A percentile compares a stretch with the other conserved stretches of the same genome.
These are phyloP conservation scores for Monascus purpureus DNA, from an alignment of 495 filamentous ascomycete genomes.

Conservation along the genomic window DNA sequence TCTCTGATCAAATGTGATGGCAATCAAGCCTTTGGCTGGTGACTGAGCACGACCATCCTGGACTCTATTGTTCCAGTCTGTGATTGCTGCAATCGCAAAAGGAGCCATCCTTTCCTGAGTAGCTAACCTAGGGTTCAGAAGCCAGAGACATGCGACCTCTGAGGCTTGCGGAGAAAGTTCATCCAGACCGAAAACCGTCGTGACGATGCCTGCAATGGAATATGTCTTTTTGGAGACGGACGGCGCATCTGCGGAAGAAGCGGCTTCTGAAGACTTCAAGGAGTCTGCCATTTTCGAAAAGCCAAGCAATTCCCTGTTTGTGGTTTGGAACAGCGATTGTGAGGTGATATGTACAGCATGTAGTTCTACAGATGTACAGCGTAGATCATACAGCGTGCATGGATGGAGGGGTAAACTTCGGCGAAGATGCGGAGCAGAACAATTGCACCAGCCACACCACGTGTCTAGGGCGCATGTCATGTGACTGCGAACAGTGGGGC, in stretches of 20 bases:
- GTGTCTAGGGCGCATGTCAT: too few species aligned
- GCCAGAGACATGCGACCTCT: constrained; percentile 64
- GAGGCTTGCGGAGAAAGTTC: constrained; percentile 42
- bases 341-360: too few species aligned
- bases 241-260: constrained; percentile 13
- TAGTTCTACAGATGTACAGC: too few species aligned
- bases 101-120: constrained; percentile 56
- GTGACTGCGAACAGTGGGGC: too few species aligned
- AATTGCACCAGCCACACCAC: too few species aligned
- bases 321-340: too few species aligned
- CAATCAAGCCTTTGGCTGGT: constrained; percentile 47
- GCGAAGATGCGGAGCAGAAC: too few species aligned
- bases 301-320: too few species aligned
- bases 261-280: constrained; percentile 16
- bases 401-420: too few species aligned
- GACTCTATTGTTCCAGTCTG: constrained; percentile 39
- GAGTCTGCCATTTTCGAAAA: constrained; percentile 29
- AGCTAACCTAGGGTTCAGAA: constrained; percentile 65
- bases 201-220: constrained; percentile 61
- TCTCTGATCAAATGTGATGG: constrained; percentile 72
- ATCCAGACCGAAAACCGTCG: constrained; percentile 63
- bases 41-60: constrained; percentile 11
- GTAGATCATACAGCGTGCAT: too few species aligned
- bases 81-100: constrained; percentile 39
- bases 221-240: constrained; percentile 45